These are phyloP conservation scores for Hylodesmum podocarpum DNA, from an alignment of 306 rosid species.

Conservation along the genomic window DNA sequence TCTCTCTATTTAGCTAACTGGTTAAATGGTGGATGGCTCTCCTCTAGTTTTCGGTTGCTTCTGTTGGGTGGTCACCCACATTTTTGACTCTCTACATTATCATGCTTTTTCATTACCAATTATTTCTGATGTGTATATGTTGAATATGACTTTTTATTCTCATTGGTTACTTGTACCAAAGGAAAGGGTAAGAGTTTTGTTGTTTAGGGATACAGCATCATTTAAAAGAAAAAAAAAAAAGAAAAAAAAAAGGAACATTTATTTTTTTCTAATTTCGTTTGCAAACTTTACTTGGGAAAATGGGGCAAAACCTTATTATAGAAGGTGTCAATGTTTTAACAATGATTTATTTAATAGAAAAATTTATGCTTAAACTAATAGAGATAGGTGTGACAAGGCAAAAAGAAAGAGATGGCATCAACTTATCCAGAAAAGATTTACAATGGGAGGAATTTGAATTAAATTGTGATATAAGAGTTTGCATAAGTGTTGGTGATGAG, in stretches of 20 bases:
- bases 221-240: neutral
- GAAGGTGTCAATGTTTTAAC: no score
- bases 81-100: conserved; percentile 16
- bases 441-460: neutral
- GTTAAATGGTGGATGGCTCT: conserved; percentile 41
- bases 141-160: conserved; percentile 9
- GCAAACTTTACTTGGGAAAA: neutral
- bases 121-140: conserved; percentile 4
- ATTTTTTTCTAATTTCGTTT: neutral
- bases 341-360: no score
- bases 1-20: conserved; percentile 48
- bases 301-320: neutral
- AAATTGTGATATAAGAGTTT: neutral
- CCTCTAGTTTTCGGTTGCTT: conserved; percentile 29
- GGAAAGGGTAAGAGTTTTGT: neutral
- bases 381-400: no score
- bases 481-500: neutral
- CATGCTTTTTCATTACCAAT: neutral
- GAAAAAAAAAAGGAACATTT: neutral
- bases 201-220: neutral
- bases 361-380: no score
- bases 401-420: no score
- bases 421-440: neutral
- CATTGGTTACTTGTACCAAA: neutral
- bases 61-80: conserved; percentile 44